A percentile compares a stretch with the other conserved stretches of the same genome.
Evolutionary conservation across 139 green algal species (phyloP).

Genomic region (Coelastrella sp.): DNA sequence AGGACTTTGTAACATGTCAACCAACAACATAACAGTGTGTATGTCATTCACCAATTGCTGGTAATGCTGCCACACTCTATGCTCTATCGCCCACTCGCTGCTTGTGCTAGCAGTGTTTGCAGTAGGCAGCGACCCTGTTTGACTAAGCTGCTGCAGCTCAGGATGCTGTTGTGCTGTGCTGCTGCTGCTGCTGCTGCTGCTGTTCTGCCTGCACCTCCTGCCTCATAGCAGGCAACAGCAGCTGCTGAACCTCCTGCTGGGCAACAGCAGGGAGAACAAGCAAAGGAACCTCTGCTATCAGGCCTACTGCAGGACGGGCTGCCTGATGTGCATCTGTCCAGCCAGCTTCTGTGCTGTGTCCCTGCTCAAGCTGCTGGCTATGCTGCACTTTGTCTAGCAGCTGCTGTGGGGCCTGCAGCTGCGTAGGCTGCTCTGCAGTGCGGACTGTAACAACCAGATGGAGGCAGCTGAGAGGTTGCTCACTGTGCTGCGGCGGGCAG

Average conservation of each 20-base stretch:
- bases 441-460: too few species aligned
- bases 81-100: background rate
- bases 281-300: constrained; percentile 8
- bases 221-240: constrained; percentile 47
- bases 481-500: too few species aligned
- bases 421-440: too few species aligned
- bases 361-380: too few species aligned
- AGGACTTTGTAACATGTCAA: background rate
- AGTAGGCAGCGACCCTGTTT: too few species aligned
- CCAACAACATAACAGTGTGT: background rate
- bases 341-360: background rate
- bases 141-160: background rate
- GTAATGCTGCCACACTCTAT: background rate
- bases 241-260: constrained; percentile 48
- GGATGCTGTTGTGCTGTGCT: background rate
- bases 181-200: background rate
- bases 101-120: too few species aligned
- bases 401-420: too few species aligned
- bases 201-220: constrained; percentile 37
- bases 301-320: too few species aligned
- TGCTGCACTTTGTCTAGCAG: too few species aligned
- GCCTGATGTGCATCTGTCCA: background rate
- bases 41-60: constrained; percentile 8
- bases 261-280: constrained; percentile 25
- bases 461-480: too few species aligned